Evolutionary conservation across 768 basidiomycete genomes (phyloP).

Genomic region (Lactifluus volemus): DNA sequence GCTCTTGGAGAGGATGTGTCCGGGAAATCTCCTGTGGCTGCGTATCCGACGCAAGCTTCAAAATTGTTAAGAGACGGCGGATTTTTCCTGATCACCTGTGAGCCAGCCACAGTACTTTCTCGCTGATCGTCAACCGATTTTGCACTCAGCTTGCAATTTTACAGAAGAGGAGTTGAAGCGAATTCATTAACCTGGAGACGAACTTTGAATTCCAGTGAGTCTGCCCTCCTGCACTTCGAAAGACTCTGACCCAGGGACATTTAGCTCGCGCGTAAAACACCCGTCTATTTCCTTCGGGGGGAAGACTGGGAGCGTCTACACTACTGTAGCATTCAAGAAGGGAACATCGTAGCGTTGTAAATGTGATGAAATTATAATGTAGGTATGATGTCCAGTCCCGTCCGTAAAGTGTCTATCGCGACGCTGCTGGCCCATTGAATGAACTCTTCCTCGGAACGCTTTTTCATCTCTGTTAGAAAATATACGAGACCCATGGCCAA

Average conservation of each 20-base stretch:
- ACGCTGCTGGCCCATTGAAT: constrained; percentile 60
- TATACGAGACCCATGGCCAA: constrained; percentile 71
- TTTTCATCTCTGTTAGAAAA: constrained; percentile 44
- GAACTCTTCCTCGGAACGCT: constrained; percentile 31
- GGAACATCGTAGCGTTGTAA: neutral
- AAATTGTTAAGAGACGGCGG: constrained; percentile 56
- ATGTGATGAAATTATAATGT: constrained; percentile 20
- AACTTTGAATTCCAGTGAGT: constrained; percentile 58
- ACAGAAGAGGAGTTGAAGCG: constrained; percentile 63
- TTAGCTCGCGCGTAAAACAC: constrained; percentile 65
- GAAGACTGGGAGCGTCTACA: constrained; percentile 57
- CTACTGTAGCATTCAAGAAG: constrained; percentile 65
- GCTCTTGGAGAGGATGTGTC: constrained; percentile 51
- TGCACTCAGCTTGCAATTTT: constrained; percentile 57
- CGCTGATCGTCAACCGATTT: neutral
- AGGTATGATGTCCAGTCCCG: constrained; percentile 48
- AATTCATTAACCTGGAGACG: constrained; percentile 38
- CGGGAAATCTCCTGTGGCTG: constrained; percentile 44
- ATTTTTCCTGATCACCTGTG: constrained; percentile 74
- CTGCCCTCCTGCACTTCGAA: constrained; percentile 2
- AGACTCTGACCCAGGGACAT: neutral
- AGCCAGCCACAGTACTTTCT: constrained; percentile 22
- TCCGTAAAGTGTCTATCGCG: constrained; percentile 61
- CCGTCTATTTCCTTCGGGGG: constrained; percentile 72
- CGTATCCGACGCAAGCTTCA: constrained; percentile 51